These are phyloP conservation scores for Pestalotiopsis sp. DNA, from an alignment of 2,329 filamentous ascomycete species.

Conservation along the genomic window DNA sequence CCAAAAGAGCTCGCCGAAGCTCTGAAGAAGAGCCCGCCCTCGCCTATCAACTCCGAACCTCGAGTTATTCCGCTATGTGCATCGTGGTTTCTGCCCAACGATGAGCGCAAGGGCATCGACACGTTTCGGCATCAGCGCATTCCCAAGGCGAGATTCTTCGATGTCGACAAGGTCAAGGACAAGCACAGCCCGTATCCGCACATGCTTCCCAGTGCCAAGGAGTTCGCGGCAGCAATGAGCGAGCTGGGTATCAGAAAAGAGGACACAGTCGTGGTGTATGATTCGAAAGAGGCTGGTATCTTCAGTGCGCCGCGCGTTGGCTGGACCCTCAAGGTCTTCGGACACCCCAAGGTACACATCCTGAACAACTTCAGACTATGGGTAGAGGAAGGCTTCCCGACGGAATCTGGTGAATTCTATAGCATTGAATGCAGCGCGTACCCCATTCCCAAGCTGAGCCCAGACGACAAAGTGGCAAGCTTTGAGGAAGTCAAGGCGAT, in stretches of 20 bases:
- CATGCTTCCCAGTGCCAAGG: slow-evolving; percentile 84
- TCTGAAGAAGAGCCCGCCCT: slow-evolving; percentile 79
- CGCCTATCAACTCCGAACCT: slow-evolving; percentile 78
- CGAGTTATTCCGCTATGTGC: slow-evolving; percentile 89
- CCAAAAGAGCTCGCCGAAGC: slow-evolving; percentile 81
- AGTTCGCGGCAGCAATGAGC: slow-evolving; percentile 87
- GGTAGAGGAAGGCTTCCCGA: slow-evolving; percentile 81
- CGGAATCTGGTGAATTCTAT: slow-evolving; percentile 77
- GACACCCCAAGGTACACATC: slow-evolving; percentile 84
- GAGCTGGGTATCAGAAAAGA: slow-evolving; percentile 83
- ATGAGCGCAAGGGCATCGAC: slow-evolving; percentile 78
- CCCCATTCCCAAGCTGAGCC: slow-evolving; percentile 63
- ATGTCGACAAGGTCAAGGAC: slow-evolving; percentile 91
- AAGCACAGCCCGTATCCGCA: slow-evolving; percentile 88
- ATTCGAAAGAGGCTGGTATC: slow-evolving; percentile 86
- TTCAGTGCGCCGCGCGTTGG: slow-evolving; percentile 92
- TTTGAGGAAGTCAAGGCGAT: slow-evolving; percentile 85
- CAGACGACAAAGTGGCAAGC: slow-evolving; percentile 66
- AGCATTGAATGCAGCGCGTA: slow-evolving; percentile 67
- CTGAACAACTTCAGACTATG: slow-evolving; percentile 97
- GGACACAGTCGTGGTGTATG: slow-evolving; percentile 92
- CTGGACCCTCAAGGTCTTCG: slow-evolving; percentile 91
- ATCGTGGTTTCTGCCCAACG: slow-evolving; percentile 95
- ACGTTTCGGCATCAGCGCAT: slow-evolving; percentile 84
- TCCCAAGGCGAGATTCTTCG: slow-evolving; percentile 91